phyloP scores from a whole-genome alignment of 345 rosid genomes.

The Moringa oleifera region DNA sequence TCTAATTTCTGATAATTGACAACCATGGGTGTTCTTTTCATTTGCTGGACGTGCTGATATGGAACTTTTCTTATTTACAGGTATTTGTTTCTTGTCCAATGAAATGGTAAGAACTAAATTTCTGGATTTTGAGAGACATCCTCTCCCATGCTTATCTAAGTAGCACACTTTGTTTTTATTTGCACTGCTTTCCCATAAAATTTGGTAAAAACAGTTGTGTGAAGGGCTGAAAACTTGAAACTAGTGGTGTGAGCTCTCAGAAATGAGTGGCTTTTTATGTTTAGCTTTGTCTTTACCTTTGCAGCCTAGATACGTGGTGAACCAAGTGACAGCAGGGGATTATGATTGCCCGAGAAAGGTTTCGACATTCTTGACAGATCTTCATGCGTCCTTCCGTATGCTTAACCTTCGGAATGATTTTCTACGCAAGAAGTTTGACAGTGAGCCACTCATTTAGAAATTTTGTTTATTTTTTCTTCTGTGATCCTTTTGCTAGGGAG shows the following conservation, averaged over 20 bases:
- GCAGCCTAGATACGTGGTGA: constrained; percentile 93
- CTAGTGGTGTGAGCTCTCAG: too few relatives aligned
- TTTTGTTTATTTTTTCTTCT: not conserved
- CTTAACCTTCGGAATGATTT: constrained; percentile 96
- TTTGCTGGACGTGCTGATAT: constrained; percentile 8
- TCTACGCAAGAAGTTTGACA: constrained; percentile 91
- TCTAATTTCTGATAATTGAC: not conserved
- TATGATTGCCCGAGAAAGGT: constrained; percentile 90
- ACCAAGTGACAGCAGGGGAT: constrained; percentile 85
- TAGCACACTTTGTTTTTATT: too few relatives aligned
- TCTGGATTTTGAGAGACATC: not conserved
- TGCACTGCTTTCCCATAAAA: too few relatives aligned
- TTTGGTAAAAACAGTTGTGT: not conserved
- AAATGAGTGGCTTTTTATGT: not conserved
- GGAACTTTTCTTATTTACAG: constrained; percentile 34
- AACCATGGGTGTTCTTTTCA: not conserved
- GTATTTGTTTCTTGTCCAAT: constrained; percentile 91
- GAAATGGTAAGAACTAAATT: constrained; percentile 62
- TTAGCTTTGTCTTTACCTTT: not conserved
- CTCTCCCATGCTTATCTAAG: not conserved
- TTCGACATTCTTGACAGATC: constrained; percentile 79
- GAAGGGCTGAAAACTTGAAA: too few relatives aligned
- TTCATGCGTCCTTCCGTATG: constrained; percentile 84
- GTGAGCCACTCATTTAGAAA: constrained; percentile 27
- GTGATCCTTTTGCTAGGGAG: not conserved